Evolutionary conservation across 352 stramenopile genomes (phyloP), one percentile per base, ranked within the genome.

Genomic region (Phytophthora parvispora): DNA sequence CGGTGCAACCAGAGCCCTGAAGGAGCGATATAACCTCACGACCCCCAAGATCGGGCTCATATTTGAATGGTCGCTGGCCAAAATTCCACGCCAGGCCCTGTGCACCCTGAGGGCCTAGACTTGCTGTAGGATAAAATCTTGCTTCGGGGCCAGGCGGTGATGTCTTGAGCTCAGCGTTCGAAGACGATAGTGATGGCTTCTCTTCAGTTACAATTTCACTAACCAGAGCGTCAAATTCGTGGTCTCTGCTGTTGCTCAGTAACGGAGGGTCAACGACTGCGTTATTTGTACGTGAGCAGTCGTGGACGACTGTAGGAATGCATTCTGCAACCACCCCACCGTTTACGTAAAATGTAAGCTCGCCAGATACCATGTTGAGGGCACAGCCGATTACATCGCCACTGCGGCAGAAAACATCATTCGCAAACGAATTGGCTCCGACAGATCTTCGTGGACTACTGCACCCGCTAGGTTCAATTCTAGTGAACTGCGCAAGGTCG

Each of bases 1-100:
- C 70, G 0, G 45, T 15, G 25, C 59, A 71, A 4, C 52, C 66
- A 2, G 67, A 55, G 27, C 69, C 80, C 12, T 84, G 61, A 5
- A 89, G 49, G 5, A 85, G 64, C 3, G 78, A 84, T 6, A 83
- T 9, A 10, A 89, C n/a, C 9, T 56, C 42, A 2, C 16, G 47
- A 25, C 60, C 56, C n/a, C 53, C 65, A 36, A 54, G 18, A 36
- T 31, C 36, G 31, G 84, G 77, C 27, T 72, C 32, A 34, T 78
- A 83, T 40, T 87, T 87, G 45, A 94, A 91, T 27, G 80, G 70
- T 2, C 63, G 67, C 7, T 93, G 78, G 0, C 87, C 87, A 62
- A 94, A 81, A 64, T 94, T 94, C 87, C 87, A 94, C 9, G 80
- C 80, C 25, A 92, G 24, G 10, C 81, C 78, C 53, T 94, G 84